Evolutionary conservation across 805 yeast genomes (phyloP).

Genomic region (Starmerella kuoi): DNA sequence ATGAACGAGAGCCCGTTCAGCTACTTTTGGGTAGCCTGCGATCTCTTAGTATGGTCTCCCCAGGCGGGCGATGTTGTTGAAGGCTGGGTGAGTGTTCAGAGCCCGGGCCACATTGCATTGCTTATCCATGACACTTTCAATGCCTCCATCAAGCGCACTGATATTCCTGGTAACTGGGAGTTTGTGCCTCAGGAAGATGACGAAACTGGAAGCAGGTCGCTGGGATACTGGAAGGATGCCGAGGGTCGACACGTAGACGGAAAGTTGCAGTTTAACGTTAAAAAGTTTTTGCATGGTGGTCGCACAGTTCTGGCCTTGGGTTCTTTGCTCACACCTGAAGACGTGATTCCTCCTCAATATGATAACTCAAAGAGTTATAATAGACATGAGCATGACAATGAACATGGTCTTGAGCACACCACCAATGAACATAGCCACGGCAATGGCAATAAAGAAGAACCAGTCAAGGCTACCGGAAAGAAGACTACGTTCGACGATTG

Average conservation of each 20-base stretch:
- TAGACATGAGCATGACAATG: slow-evolving; percentile 3
- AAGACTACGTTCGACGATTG: slow-evolving; percentile 1
- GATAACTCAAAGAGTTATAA: slow-evolving; percentile 2
- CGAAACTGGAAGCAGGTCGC: slow-evolving; percentile 34
- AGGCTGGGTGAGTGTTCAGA: slow-evolving; percentile 82
- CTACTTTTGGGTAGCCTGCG: slow-evolving; percentile 75
- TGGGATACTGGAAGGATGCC: slow-evolving; percentile 83
- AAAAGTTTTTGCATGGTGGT: slow-evolving; percentile 49
- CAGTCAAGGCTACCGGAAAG: not conserved
- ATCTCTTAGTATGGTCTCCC: slow-evolving; percentile 82
- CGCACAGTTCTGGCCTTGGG: slow-evolving; percentile 80
- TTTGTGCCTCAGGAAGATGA: slow-evolving; percentile 64
- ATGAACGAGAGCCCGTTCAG: slow-evolving; percentile 76
- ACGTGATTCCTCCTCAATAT: slow-evolving; percentile 16
- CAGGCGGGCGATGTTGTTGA: slow-evolving; percentile 73
- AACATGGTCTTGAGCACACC: not conserved
- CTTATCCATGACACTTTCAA: slow-evolving; percentile 87
- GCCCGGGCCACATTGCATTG: slow-evolving; percentile 88
- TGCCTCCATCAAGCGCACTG: slow-evolving; percentile 75
- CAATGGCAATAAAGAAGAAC: not conserved
- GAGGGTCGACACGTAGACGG: slow-evolving; percentile 69
- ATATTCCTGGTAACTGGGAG: slow-evolving; percentile 77
- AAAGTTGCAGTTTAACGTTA: slow-evolving; percentile 62
- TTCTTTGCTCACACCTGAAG: slow-evolving; percentile 32
- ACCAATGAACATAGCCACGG: too few species aligned